Percentiles rank a stretch among this genome's conserved stretches.
These are phyloP conservation scores for Schizophyllum commune DNA, from an alignment of 1,284 basidiomycete genomes.

Conservation along the genomic window DNA sequence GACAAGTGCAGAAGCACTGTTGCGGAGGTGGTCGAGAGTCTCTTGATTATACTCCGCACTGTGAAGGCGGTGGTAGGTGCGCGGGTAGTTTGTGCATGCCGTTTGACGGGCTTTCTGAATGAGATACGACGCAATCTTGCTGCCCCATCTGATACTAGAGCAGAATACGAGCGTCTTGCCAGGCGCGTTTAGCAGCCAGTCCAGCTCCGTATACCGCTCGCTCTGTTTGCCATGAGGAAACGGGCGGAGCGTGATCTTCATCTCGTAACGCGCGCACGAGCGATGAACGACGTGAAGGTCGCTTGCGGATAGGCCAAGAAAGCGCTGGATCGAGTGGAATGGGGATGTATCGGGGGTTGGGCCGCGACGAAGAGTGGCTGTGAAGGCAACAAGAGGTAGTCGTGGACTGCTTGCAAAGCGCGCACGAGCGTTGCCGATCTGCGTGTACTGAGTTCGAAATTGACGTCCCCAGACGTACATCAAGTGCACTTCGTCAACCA, in stretches of 20 bases:
- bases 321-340: neutral
- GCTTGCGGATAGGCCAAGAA: constrained; percentile 7
- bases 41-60: constrained; percentile 3
- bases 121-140: constrained; percentile 5
- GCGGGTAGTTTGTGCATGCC: neutral
- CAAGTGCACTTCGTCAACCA: constrained; percentile 7
- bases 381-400: constrained; percentile 3
- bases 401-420: constrained; percentile 2
- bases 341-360: neutral
- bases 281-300: constrained; percentile 9
- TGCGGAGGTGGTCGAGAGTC: neutral
- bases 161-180: constrained; percentile 14
- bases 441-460: constrained; percentile 8
- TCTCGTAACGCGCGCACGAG: constrained; percentile 11
- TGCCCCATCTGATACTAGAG: constrained; percentile 9
- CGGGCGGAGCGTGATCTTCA: constrained; percentile 10
- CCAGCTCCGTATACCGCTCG: constrained; percentile 12
- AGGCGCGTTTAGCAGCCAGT: constrained; percentile 10
- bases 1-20: neutral
- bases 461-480: constrained; percentile 8
- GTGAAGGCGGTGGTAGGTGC: constrained; percentile 7
- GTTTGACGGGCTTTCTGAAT: neutral
- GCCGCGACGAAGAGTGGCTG: constrained; percentile 2
- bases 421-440: constrained; percentile 7
- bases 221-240: constrained; percentile 9